Evolutionary conservation across 495 filamentous ascomycete genomes (phyloP).

Genomic region (Rusavskia elegans): DNA sequence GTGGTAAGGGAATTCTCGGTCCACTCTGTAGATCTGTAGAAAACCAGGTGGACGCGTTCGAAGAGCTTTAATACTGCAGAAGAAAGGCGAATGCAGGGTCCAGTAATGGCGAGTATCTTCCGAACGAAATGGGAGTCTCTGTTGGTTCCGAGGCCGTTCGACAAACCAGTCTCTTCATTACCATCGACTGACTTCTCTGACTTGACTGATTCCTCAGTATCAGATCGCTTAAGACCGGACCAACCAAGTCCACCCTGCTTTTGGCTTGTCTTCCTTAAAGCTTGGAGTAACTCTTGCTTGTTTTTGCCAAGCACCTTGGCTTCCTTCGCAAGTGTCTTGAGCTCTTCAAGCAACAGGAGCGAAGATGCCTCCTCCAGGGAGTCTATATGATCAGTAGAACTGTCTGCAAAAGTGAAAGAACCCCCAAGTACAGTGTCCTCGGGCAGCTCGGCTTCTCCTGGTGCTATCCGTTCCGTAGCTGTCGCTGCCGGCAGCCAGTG

Average conservation of each 20-base stretch:
- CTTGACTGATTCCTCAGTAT: conserved; percentile 26
- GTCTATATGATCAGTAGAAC: conserved; percentile 51
- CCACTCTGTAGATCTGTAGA: conserved; percentile 93
- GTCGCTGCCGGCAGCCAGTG: conserved; percentile 25
- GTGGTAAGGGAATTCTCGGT: conserved; percentile 92
- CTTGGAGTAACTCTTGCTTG: conserved; percentile 62
- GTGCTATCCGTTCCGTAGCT: conserved; percentile 20
- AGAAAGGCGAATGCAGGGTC: conserved; percentile 70
- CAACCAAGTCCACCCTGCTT: conserved; percentile 58
- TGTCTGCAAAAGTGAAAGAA: conserved; percentile 64
- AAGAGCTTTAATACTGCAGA: conserved; percentile 65
- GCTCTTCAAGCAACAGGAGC: conserved; percentile 68
- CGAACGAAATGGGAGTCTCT: conserved; percentile 45
- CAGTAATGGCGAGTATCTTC: conserved; percentile 69
- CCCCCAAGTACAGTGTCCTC: conserved; percentile 31
- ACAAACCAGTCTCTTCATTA: conserved; percentile 15
- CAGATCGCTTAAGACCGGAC: conserved; percentile 34
- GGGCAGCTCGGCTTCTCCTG: conserved; percentile 29
- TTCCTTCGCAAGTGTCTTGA: conserved; percentile 73
- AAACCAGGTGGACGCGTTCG: conserved; percentile 86
- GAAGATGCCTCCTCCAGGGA: conserved; percentile 75
- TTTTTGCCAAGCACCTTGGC: conserved; percentile 79
- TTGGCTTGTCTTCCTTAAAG: conserved; percentile 53
- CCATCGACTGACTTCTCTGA: conserved; percentile 13
- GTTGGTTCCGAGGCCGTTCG: conserved; percentile 13